Evolutionary conservation across 495 filamentous ascomycete genomes (phyloP), one percentile per base, ranked within the genome.

Genomic region (Gamarada debralockiae): DNA sequence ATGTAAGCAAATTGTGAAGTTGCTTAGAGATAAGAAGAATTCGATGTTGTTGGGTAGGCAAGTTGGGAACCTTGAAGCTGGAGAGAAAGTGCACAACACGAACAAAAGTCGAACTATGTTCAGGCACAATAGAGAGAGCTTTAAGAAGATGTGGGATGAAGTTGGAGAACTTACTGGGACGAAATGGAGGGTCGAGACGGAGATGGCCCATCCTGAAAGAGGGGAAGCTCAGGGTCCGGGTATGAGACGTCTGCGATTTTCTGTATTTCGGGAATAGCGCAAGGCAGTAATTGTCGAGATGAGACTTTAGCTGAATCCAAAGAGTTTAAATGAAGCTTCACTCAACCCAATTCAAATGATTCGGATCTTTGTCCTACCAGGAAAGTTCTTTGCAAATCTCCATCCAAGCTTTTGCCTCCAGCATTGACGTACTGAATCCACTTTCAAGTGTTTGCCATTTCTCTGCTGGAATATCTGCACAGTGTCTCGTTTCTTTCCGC

Each of bases 81-180:
- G 65, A 0, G 67, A 70, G 41, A 58, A 45, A 4, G 12, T 29
- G 7, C 48, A 55, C 20, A 52, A 57, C 20, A 48, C 50, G 3
- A 53, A 53, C 40, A 57, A 54, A 6, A 51, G 50, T 1, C 45
- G 49, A 4, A 64, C 53, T 38, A 57, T 69, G 58, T 83, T 68
- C 53, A 61, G 70, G 24, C 80, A 83, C 58, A 67, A 78, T 56
- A 33, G 56, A 27, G 53, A 55, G 41, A 76, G 67, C 18, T 77
- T 79, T 53, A 60, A 68, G 49, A 66, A 57, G 41, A 60, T 83
- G 55, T 84, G 79, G 80, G 61, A 71, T 9, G 58, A 74, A 52
- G 70, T 82, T 46, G 70, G 69, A 14, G 54, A 53, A 20, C 70
- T 70, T 52, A 73, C 71, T n/a, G 75, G 68, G 2, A 73, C 70